These are phyloP conservation scores for Brassica rapa DNA, from an alignment of 345 rosid species.

Conservation along the genomic window DNA sequence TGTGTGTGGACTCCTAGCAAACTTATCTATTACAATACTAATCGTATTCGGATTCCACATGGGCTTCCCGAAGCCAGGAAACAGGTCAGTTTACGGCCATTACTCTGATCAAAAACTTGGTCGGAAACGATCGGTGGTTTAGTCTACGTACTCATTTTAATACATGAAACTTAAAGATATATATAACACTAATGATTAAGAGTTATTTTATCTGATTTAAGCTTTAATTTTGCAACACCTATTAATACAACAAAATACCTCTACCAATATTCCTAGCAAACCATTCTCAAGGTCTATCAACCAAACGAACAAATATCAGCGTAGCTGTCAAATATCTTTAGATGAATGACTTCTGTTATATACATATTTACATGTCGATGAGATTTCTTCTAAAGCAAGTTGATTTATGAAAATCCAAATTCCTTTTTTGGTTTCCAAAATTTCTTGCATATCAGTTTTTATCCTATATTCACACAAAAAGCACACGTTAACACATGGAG, in stretches of 20 bases:
- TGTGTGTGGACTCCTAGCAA: neutral
- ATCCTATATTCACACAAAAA: neutral
- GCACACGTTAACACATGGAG: too few species aligned
- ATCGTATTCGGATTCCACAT: neutral
- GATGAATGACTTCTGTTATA: neutral
- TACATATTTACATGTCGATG: neutral
- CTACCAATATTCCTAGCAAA: neutral
- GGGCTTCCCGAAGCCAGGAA: neutral
- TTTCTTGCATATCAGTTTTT: neutral
- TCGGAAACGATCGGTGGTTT: neutral
- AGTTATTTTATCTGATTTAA: neutral
- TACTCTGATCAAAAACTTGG: neutral
- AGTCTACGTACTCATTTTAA: neutral
- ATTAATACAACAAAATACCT: neutral
- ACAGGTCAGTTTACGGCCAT: neutral
- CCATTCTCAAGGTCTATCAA: neutral
- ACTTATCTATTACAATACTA: neutral
- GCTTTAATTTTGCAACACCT: neutral
- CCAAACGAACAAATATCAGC: constrained; percentile 2
- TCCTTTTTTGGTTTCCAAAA: neutral
- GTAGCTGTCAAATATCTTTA: constrained; percentile 14
- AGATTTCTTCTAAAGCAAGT: neutral
- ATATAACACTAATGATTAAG: neutral
- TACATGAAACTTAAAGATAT: too few species aligned
- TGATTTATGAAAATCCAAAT: neutral